Percentiles rank a stretch among this genome's conserved stretches.
phyloP scores from a whole-genome alignment of 129 eudicot species.

The Lactuca saligna region DNA sequence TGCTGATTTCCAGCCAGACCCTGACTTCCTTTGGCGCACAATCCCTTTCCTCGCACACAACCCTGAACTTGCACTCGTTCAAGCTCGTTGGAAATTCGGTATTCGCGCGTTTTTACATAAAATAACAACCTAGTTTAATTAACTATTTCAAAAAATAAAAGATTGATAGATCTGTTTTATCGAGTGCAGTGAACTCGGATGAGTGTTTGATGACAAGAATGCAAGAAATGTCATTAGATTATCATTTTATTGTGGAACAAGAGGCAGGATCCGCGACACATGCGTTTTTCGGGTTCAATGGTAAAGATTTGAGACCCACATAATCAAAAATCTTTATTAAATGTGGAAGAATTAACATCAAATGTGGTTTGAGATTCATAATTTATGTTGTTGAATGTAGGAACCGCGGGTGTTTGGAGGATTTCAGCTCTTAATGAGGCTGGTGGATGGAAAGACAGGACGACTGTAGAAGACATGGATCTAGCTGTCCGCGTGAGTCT shows the following conservation, averaged over 20 bases:
- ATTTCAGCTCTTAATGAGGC: slow-evolving; percentile 86
- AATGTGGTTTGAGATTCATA: slow-evolving; percentile 3
- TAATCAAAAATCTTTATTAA: background rate
- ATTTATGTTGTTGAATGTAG: slow-evolving; percentile 30
- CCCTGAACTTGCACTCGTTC: slow-evolving; percentile 78
- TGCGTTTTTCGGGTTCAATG: slow-evolving; percentile 94
- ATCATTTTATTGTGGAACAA: slow-evolving; percentile 93
- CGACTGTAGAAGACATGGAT: slow-evolving; percentile 98
- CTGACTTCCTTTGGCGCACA: slow-evolving; percentile 66
- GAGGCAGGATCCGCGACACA: slow-evolving; percentile 92
- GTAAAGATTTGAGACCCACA: slow-evolving; percentile 28
- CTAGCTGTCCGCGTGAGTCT: slow-evolving; percentile 91
- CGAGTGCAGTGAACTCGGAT: slow-evolving; percentile 62
- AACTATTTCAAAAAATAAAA: background rate
- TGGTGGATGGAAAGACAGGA: slow-evolving; percentile 94
- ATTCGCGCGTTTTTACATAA: background rate
- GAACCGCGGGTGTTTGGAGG: slow-evolving; percentile 99
- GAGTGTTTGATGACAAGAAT: slow-evolving; percentile 97
- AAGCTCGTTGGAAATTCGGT: slow-evolving; percentile 96
- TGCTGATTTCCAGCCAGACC: slow-evolving; percentile 89
- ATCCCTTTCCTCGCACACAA: slow-evolving; percentile 80
- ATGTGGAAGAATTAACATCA: background rate
- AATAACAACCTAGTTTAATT: background rate
- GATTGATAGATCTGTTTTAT: slow-evolving; percentile 15
- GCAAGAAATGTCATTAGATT: slow-evolving; percentile 96